Evolutionary conservation across 768 basidiomycete genomes (phyloP).

Genomic region (Panellus pusillus): DNA sequence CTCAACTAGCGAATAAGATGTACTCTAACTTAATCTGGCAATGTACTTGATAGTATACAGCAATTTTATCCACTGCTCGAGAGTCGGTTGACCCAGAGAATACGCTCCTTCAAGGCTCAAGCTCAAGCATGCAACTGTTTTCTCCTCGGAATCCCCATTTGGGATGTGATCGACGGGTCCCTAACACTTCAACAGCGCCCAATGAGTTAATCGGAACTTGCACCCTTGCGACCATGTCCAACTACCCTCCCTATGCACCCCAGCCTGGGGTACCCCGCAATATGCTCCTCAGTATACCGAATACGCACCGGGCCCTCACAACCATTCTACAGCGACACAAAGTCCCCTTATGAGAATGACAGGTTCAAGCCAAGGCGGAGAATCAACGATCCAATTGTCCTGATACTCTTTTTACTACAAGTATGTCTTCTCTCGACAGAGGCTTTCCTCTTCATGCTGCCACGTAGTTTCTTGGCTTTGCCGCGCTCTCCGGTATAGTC

Average conservation of each 20-base stretch:
- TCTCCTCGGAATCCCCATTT: no score
- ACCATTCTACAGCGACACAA: constrained; percentile 35
- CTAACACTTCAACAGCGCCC: no score
- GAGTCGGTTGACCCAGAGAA: no score
- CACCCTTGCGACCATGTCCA: constrained; percentile 14
- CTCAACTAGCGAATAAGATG: no score
- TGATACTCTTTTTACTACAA: constrained; percentile 71
- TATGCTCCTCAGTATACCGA: constrained; percentile 32
- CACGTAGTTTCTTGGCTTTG: constrained; percentile 65
- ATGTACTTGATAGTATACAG: no score
- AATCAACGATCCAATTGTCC: constrained; percentile 71
- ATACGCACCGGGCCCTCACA: constrained; percentile 24
- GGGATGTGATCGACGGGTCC: no score
- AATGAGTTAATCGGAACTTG: background rate
- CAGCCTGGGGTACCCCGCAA: constrained; percentile 30
- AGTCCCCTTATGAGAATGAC: constrained; percentile 59
- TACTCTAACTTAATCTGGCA: no score
- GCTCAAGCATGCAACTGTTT: no score
- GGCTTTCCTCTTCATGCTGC: background rate
- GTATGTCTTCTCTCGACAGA: constrained; percentile 31
- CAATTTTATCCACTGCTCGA: no score
- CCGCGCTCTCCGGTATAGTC: constrained; percentile 63
- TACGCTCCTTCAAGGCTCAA: no score
- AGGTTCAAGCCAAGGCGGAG: constrained; percentile 67
- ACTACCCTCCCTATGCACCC: constrained; percentile 22